Evolutionary conservation across 352 stramenopile species (phyloP), one percentile per base, ranked within the genome.

Genomic region (Globisporangium radiosum): DNA sequence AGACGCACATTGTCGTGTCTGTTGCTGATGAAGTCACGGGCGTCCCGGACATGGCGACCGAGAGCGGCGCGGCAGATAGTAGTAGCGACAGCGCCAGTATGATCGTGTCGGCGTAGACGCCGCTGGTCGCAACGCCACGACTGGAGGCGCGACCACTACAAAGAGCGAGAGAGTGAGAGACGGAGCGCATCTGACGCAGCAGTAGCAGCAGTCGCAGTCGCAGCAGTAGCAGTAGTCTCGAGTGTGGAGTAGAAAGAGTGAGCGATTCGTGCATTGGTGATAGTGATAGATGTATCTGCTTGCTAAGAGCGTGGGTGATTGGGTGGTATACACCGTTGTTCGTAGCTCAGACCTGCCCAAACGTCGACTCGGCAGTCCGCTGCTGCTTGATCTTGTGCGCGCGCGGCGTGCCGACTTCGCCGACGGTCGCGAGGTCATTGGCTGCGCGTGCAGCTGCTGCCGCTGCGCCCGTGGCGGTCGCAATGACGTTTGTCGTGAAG

Each of bases 361-460:
- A 9, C 13, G 52, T 43, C 19, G 59, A 47, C 44, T 51, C 47
- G 36, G 19, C 45, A 47, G 70, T 70, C 19, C 68, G 58, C 25
- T 70, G 45, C 33, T 70, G 60, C 25, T 68, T 43, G 11, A 63
- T 49, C 61, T 88, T 86, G 44, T 57, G 56, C 17, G 65, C 70
- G n/a, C 73, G 71, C 14, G 73, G 69, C 0, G 74, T 72, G 53
- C 66, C 64, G 7, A 50, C 66, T 62, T 89, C 76, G 8, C 42
- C 42, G 9, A 59, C 67, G 17, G 81, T 87, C 1, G 68, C 73
- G 37, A 85, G 81, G 63, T 85, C 75, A 38, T 84, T 74, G 15
- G 68, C 61, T 0, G 70, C 48, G 8, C 36, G 25, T 4, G 68
- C 45, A 5, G 39, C 38, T 4, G 14, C 54, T 37, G 54, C 56